phyloP scores from a whole-genome alignment of 441 rosid species.

The Erodium texanum region DNA sequence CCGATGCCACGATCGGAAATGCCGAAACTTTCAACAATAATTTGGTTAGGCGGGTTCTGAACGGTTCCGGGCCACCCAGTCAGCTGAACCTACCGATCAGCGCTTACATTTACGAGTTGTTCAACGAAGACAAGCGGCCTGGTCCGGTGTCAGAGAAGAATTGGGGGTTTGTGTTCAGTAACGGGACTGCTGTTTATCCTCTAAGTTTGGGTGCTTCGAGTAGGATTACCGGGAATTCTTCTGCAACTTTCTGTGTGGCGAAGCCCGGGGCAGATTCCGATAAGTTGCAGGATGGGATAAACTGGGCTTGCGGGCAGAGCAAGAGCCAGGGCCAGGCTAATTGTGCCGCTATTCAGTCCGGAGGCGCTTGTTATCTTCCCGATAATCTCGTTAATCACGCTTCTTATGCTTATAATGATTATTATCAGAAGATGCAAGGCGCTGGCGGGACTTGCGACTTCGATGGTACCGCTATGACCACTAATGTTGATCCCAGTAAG shows the following conservation, averaged over 20 bases:
- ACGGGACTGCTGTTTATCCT: constrained; percentile 64
- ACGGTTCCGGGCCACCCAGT: constrained; percentile 86
- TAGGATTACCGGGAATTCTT: constrained; percentile 34
- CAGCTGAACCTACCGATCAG: constrained; percentile 50
- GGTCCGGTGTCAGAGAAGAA: constrained; percentile 68
- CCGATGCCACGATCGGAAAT: constrained; percentile 61
- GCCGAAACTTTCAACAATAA: constrained; percentile 66
- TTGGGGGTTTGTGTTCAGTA: constrained; percentile 76
- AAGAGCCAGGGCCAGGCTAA: constrained; percentile 49
- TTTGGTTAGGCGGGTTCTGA: constrained; percentile 60
- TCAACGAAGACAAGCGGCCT: constrained; percentile 68
- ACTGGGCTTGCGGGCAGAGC: constrained; percentile 85
- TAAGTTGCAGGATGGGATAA: constrained; percentile 59
- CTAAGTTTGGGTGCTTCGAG: constrained; percentile 34
- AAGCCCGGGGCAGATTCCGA: constrained; percentile 49
- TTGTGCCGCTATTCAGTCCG: constrained; percentile 57
- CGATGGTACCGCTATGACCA: constrained; percentile 64
- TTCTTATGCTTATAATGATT: constrained; percentile 84
- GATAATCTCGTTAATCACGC: constrained; percentile 54
- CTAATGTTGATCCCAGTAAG: constrained; percentile 73
- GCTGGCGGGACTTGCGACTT: constrained; percentile 85
- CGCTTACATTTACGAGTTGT: constrained; percentile 78
- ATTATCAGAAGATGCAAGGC: constrained; percentile 64
- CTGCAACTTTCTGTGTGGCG: constrained; percentile 60
- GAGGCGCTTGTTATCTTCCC: constrained; percentile 57